Percentiles rank a stretch among this genome's conserved stretches.
phyloP scores from a whole-genome alignment of 2,329 filamentous ascomycete species.

The Hypoxylon sp. region DNA sequence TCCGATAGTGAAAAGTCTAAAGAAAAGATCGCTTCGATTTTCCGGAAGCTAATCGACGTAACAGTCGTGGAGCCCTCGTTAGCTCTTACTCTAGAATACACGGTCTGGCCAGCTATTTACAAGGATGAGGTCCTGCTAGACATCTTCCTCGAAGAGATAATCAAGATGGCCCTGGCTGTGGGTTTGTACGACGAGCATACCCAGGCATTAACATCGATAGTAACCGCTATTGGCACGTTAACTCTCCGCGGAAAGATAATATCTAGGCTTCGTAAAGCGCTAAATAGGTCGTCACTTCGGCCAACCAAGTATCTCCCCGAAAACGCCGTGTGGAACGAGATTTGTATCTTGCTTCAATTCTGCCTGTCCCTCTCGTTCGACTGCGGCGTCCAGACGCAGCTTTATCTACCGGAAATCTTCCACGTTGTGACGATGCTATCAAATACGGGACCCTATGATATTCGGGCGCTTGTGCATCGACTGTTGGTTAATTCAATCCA shows the following conservation, averaged over 20 bases:
- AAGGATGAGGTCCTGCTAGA: slow-evolving; percentile 72
- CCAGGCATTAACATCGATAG: slow-evolving; percentile 68
- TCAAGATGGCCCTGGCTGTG: slow-evolving; percentile 68
- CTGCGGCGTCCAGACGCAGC: slow-evolving; percentile 71
- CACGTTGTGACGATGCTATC: slow-evolving; percentile 76
- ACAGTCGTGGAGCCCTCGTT: slow-evolving; percentile 68
- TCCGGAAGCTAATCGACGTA: slow-evolving; percentile 73
- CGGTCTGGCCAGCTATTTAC: slow-evolving; percentile 70
- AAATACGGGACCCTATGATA: slow-evolving; percentile 67
- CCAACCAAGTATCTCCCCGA: slow-evolving; percentile 72
- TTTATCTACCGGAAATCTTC: slow-evolving; percentile 74
- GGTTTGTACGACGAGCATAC: slow-evolving; percentile 66
- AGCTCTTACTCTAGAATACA: slow-evolving; percentile 68
- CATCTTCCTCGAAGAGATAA: slow-evolving; percentile 72
- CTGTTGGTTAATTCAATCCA: slow-evolving; percentile 73
- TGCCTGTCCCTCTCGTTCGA: slow-evolving; percentile 74
- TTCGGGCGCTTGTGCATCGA: slow-evolving; percentile 68
- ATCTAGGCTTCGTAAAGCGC: slow-evolving; percentile 69
- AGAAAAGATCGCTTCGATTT: slow-evolving; percentile 70
- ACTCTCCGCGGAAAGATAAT: slow-evolving; percentile 72
- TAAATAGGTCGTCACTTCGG: slow-evolving; percentile 72
- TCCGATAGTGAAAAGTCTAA: slow-evolving; percentile 70
- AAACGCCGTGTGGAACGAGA: slow-evolving; percentile 74
- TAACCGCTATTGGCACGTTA: slow-evolving; percentile 70
- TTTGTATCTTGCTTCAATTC: slow-evolving; percentile 72